Evolutionary conservation across 495 filamentous ascomycete genomes (phyloP).

Genomic region (Hypoxylon fuscum): DNA sequence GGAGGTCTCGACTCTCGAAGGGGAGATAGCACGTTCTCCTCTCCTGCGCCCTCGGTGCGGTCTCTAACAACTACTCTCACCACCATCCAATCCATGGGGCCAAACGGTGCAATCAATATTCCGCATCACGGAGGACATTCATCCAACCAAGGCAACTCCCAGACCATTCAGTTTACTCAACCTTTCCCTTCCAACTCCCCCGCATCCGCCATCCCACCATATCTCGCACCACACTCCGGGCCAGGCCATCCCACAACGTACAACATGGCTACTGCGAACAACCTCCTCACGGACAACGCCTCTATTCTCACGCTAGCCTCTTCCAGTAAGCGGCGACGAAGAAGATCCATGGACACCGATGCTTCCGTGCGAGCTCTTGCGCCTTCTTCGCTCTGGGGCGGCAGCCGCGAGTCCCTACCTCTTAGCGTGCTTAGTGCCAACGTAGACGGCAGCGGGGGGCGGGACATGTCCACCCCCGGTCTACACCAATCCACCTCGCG

Average conservation of each 20-base stretch:
- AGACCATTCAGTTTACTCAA: constrained; percentile 81
- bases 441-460: constrained; percentile 56
- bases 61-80: constrained; percentile 95
- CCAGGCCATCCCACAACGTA: constrained; percentile 82
- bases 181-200: constrained; percentile 83
- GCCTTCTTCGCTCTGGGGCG: constrained; percentile 91
- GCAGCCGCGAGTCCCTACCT: constrained; percentile 85
- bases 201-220: constrained; percentile 80
- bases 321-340: constrained; percentile 86
- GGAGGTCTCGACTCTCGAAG: constrained; percentile 71
- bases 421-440: constrained; percentile 87
- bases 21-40: constrained; percentile 90
- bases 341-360: constrained; percentile 93
- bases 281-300: constrained; percentile 90
- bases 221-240: constrained; percentile 65
- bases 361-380: constrained; percentile 93
- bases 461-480: constrained; percentile 48
- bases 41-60: constrained; percentile 87
- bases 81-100: constrained; percentile 88
- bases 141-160: constrained; percentile 59
- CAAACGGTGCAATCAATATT: constrained; percentile 66
- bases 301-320: constrained; percentile 97
- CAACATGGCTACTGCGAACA: constrained; percentile 87
- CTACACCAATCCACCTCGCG: constrained; percentile 68
- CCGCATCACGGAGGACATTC: constrained; percentile 49